These are phyloP conservation scores for Fusarium protoensiforme DNA, from an alignment of 2,329 filamentous ascomycete species.

Conservation along the genomic window DNA sequence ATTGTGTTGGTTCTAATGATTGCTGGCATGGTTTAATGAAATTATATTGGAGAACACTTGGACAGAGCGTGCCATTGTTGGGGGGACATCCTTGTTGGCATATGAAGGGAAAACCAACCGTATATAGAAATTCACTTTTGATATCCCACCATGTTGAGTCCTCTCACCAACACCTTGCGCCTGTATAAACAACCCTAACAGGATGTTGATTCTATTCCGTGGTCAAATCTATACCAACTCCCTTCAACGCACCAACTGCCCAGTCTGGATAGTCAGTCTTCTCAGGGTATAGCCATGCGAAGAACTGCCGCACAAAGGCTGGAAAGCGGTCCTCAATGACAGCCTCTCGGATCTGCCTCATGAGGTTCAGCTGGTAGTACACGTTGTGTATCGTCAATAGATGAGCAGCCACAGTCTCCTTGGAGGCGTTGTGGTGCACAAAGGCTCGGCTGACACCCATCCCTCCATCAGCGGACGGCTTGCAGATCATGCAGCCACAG, in stretches of 20 bases:
- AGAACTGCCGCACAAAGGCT: conserved; percentile 81
- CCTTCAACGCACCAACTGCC: conserved; percentile 82
- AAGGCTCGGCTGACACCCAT: conserved; percentile 89
- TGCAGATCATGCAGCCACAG: conserved; percentile 85
- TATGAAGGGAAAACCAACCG: conserved; percentile 13
- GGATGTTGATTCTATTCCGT: conserved; percentile 29
- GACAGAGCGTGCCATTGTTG: conserved; percentile 10
- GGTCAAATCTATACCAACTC: conserved; percentile 78
- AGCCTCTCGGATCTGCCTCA: conserved; percentile 78
- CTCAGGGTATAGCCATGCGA: conserved; percentile 73
- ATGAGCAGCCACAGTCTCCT: conserved; percentile 92
- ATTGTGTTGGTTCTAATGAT: conserved; percentile 31
- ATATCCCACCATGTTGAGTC: conserved; percentile 19
- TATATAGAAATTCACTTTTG: conserved; percentile 38
- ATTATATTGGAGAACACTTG: conserved; percentile 16
- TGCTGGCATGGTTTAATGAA: conserved; percentile 38
- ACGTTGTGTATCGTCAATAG: conserved; percentile 95
- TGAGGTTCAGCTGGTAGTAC: conserved; percentile 88
- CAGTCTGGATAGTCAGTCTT: conserved; percentile 80
- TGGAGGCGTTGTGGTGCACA: conserved; percentile 89
- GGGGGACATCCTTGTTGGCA: conserved; percentile 19
- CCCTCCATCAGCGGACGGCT: conserved; percentile 71
- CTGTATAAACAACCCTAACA: neutral
- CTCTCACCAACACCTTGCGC: conserved; percentile 19
- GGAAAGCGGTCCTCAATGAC: conserved; percentile 87